Percentiles rank a stretch among this genome's conserved stretches.
phyloP scores from a whole-genome alignment of 805 yeast genomes.

The Peterozyma toletana region DNA sequence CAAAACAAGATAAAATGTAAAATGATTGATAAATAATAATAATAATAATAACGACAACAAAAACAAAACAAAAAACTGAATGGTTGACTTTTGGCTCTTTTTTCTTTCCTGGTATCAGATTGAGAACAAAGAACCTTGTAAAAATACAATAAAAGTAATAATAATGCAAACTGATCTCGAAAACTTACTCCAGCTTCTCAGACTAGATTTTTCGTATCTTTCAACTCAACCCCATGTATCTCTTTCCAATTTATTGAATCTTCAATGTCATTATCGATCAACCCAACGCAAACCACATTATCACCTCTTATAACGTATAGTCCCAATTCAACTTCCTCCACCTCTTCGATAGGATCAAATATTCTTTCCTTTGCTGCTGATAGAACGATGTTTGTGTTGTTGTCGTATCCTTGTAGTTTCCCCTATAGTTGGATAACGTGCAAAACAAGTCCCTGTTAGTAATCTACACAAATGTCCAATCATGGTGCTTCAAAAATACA shows the following conservation, averaged over 20 bases:
- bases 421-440: conserved; percentile 21
- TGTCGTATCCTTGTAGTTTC: conserved; percentile 53
- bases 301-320: conserved; percentile 52
- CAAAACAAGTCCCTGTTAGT: neutral
- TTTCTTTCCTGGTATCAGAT: too few relatives aligned
- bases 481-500: conserved; percentile 1
- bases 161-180: neutral
- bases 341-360: conserved; percentile 31
- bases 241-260: conserved; percentile 32
- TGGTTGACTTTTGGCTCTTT: too few relatives aligned
- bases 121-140: neutral
- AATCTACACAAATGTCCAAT: too few relatives aligned
- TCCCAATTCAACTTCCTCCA: conserved; percentile 35
- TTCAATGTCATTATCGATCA: conserved; percentile 36
- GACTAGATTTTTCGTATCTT: conserved; percentile 21
- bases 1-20: too few relatives aligned
- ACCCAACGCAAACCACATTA: conserved; percentile 48
- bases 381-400: conserved; percentile 53
- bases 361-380: conserved; percentile 44
- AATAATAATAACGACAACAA: too few relatives aligned
- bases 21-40: too few relatives aligned
- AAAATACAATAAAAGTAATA: neutral
- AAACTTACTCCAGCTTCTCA: neutral
- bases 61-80: too few relatives aligned
- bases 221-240: conserved; percentile 16